Conservation (phyloP, 495 filamentous ascomycete genomes). For the Hypoxylon fragiforme region DNA sequence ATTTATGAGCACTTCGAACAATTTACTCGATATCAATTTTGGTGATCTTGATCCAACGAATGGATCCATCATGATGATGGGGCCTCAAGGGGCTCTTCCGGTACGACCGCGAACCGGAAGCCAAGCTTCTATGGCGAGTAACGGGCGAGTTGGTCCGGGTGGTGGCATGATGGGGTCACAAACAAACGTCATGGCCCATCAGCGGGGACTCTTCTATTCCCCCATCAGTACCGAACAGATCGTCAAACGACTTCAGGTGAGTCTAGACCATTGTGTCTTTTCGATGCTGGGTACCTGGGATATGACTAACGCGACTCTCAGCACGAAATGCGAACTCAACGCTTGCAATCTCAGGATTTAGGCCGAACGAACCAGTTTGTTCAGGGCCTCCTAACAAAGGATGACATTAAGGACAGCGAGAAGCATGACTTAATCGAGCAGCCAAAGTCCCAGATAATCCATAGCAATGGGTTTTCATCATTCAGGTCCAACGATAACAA, state of each 20-base stretch:
- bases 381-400: slow-evolving; percentile 70
- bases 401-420: slow-evolving; percentile 66
- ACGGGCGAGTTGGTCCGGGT: slow-evolving; percentile 54
- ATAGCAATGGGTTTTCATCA: slow-evolving; percentile 51
- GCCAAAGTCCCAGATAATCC: slow-evolving; percentile 39
- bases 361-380: slow-evolving; percentile 80
- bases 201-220: slow-evolving; percentile 71
- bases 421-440: slow-evolving; percentile 53
- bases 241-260: slow-evolving; percentile 88
- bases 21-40: slow-evolving; percentile 84
- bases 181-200: slow-evolving; percentile 46
- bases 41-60: slow-evolving; percentile 81
- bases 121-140: slow-evolving; percentile 66
- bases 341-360: slow-evolving; percentile 83
- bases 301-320: too few relatives aligned
- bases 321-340: slow-evolving; percentile 85
- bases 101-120: slow-evolving; percentile 70
- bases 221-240: slow-evolving; percentile 93
- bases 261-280: slow-evolving; percentile 37
- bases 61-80: slow-evolving; percentile 64
- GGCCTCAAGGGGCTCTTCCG: slow-evolving; percentile 52
- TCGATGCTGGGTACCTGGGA: too few relatives aligned
- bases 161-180: slow-evolving; percentile 58
- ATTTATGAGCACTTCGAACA: slow-evolving; percentile 65
- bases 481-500: slow-evolving; percentile 62